These are phyloP conservation scores for Dunaliella primolecta DNA, from an alignment of 139 green algal species.

Conservation along the genomic window DNA sequence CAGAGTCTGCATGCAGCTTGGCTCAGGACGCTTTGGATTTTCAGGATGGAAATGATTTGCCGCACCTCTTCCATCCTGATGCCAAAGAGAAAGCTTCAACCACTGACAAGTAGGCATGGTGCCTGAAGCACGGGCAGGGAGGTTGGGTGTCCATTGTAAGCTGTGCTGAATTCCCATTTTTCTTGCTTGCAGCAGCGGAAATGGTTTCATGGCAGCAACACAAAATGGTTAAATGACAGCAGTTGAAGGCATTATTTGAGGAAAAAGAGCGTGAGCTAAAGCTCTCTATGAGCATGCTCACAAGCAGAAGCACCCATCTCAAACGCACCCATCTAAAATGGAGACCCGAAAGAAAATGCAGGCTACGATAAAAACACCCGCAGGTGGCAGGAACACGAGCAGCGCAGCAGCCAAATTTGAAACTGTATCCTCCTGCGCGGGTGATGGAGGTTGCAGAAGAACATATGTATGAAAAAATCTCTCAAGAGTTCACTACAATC, in stretches of 20 bases:
- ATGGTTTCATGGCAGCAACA: too few species aligned
- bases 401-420: slow-evolving; percentile 5
- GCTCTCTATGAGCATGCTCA: neutral
- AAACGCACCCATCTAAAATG: slow-evolving; percentile 16
- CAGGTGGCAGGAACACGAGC: slow-evolving; percentile 19
- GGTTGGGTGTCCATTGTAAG: too few species aligned
- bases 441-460: neutral
- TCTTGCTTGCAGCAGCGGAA: too few species aligned
- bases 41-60: too few species aligned
- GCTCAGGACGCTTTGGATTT: too few species aligned
- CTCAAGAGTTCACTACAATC: neutral
- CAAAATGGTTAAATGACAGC: neutral
- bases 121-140: slow-evolving; percentile 20
- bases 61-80: slow-evolving; percentile 8
- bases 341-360: neutral
- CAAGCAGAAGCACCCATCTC: neutral
- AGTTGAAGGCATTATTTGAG: neutral
- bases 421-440: slow-evolving; percentile 7
- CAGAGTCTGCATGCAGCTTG: too few species aligned
- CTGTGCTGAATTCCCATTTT: neutral
- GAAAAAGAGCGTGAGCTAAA: neutral
- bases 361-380: slow-evolving; percentile 4
- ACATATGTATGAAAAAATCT: neutral
- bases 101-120: slow-evolving; percentile 33
- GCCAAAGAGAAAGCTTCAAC: slow-evolving; percentile 40